A percentile compares a stretch with the other conserved stretches of the same genome.
These are phyloP conservation scores for Hypoxylon sp. DNA, from an alignment of 2,329 filamentous ascomycete genomes.

Conservation along the genomic window DNA sequence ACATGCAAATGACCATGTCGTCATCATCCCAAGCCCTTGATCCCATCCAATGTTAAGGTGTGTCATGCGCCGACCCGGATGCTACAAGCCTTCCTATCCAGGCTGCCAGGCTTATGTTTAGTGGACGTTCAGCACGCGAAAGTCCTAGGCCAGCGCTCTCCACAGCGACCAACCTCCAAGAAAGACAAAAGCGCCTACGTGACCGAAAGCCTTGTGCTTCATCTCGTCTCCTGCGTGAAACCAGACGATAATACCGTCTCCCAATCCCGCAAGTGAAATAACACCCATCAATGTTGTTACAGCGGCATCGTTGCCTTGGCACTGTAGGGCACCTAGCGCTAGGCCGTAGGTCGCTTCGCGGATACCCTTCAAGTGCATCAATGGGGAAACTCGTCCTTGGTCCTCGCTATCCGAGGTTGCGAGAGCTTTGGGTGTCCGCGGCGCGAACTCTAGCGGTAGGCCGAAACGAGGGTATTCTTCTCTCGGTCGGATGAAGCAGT, in stretches of 20 bases:
- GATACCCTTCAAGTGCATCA: conserved; percentile 17
- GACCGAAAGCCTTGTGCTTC: background rate
- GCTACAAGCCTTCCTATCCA: too few relatives aligned
- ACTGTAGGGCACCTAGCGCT: conserved; percentile 2
- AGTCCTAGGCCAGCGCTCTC: too few relatives aligned
- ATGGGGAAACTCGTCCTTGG: conserved; percentile 2
- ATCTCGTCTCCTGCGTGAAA: conserved; percentile 6
- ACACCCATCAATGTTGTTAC: conserved; percentile 5
- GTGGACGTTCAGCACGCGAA: too few relatives aligned
- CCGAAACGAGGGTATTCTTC: conserved; percentile 19
- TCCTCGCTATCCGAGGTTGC: background rate
- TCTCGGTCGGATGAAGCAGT: conserved; percentile 16
- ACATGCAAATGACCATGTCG: too few relatives aligned
- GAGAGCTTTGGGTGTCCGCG: background rate
- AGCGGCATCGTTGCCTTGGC: conserved; percentile 10
- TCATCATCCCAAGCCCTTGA: too few relatives aligned
- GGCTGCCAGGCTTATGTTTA: too few relatives aligned
- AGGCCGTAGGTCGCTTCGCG: conserved; percentile 17
- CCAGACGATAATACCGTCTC: conserved; percentile 13
- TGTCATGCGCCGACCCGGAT: too few relatives aligned
- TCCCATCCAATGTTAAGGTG: too few relatives aligned
- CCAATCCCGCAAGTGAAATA: conserved; percentile 5
- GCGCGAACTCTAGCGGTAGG: conserved; percentile 8
- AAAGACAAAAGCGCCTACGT: conserved; percentile 3
- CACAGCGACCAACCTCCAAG: conserved; percentile 12